A percentile compares a stretch with the other conserved stretches of the same genome.
Conservation (phyloP, 208 protist genomes). For the Acanthamoeba lenticulata region DNA sequence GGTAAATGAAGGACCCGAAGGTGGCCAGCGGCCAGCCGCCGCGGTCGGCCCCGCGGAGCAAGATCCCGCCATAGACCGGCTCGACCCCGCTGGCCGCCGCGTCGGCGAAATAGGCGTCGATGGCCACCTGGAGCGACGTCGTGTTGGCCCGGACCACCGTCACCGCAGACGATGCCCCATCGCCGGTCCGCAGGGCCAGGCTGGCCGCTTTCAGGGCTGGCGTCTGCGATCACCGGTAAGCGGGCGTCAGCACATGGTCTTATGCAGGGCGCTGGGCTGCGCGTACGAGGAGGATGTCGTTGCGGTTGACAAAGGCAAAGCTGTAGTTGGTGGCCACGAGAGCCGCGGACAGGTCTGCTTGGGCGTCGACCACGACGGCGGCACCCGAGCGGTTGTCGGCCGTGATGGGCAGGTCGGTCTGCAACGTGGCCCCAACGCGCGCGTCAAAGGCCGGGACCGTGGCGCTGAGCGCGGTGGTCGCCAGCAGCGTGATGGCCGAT, state of each 20-base stretch:
- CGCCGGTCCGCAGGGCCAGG: not conserved
- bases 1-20: not conserved
- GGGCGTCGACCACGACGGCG: not conserved
- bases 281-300: not conserved
- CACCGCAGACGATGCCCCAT: too few relatives aligned
- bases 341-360: not conserved
- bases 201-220: not conserved
- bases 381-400: too few relatives aligned
- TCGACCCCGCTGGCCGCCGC: too few relatives aligned
- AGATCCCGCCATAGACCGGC: not conserved
- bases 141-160: not conserved
- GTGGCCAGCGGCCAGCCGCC: not conserved
- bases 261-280: too few relatives aligned
- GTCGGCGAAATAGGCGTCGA: not conserved
- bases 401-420: not conserved
- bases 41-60: not conserved
- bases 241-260: too few relatives aligned
- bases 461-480: not conserved
- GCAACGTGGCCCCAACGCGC: not conserved
- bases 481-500: not conserved
- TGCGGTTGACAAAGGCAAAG: not conserved
- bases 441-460: not conserved
- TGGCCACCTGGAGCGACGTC: not conserved
- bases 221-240: too few relatives aligned
- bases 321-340: not conserved